Conservation (phyloP, 2,329 filamentous ascomycete genomes). For the Colletotrichum sansevieriae region DNA sequence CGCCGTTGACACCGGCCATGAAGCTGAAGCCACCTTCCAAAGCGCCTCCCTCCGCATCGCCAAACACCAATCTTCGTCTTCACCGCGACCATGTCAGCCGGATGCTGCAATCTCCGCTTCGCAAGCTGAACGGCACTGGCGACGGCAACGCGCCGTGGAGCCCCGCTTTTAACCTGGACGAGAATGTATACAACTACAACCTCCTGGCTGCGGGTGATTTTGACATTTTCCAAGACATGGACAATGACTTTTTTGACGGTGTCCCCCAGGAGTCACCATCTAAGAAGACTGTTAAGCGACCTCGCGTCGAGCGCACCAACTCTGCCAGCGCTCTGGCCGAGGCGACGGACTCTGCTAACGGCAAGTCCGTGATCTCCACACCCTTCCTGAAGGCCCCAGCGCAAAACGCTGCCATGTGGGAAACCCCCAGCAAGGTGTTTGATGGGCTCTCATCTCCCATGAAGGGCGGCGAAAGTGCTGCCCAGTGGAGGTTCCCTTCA, state of each 20-base stretch:
- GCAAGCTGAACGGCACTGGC: conserved; percentile 58
- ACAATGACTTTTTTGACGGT: conserved; percentile 50
- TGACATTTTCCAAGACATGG: conserved; percentile 70
- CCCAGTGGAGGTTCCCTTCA: conserved; percentile 52
- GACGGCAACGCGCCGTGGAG: conserved; percentile 71
- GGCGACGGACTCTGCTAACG: conserved; percentile 64
- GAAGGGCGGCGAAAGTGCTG: conserved; percentile 54
- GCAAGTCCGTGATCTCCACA: conserved; percentile 63
- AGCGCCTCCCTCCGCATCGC: conserved; percentile 83
- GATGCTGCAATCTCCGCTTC: conserved; percentile 82
- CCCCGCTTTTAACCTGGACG: conserved; percentile 75
- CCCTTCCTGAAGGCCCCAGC: conserved; percentile 64
- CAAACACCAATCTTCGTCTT: conserved; percentile 90
- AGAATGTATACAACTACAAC: conserved; percentile 64
- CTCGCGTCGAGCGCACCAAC: conserved; percentile 72
- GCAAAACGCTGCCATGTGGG: conserved; percentile 55
- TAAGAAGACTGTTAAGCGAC: conserved; percentile 72
- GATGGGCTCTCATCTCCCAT: conserved; percentile 68
- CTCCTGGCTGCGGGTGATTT: conserved; percentile 64
- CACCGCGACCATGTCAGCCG: conserved; percentile 87
- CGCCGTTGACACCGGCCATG: conserved; percentile 85
- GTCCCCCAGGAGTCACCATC: conserved; percentile 72
- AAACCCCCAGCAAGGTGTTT: conserved; percentile 71
- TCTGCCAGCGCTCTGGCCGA: conserved; percentile 74
- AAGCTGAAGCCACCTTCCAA: conserved; percentile 78